Conservation (phyloP, 106 monocot species). For the Posidonia australis region DNA sequence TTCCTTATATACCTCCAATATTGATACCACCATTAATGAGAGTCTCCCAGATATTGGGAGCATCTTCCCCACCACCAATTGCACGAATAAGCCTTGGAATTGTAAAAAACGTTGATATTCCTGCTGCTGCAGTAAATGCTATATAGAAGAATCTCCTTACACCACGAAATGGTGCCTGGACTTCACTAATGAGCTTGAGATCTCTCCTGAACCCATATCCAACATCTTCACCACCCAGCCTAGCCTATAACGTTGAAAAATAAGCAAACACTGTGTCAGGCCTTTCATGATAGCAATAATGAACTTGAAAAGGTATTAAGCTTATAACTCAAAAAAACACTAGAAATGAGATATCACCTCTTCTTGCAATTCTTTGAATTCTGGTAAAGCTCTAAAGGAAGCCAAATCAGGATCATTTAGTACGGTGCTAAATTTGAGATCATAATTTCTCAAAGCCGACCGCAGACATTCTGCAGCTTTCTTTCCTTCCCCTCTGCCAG, state of each 20-base stretch:
- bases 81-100: constrained; percentile 77
- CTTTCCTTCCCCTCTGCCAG: constrained; percentile 72
- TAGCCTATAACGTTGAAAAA: constrained; percentile 44
- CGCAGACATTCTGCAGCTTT: constrained; percentile 75
- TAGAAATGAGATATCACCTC: constrained; percentile 44
- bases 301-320: background rate
- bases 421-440: constrained; percentile 84
- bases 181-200: constrained; percentile 96
- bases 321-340: background rate
- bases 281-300: background rate
- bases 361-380: constrained; percentile 92
- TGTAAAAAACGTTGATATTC: constrained; percentile 82
- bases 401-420: constrained; percentile 97
- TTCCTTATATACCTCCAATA: constrained; percentile 73
- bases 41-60: constrained; percentile 73
- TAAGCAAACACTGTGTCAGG: constrained; percentile 1
- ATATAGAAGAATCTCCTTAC: constrained; percentile 97
- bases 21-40: constrained; percentile 76
- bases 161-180: constrained; percentile 98
- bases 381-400: constrained; percentile 80
- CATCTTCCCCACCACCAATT: constrained; percentile 75
- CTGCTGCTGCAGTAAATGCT: constrained; percentile 79
- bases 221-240: constrained; percentile 73
- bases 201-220: constrained; percentile 97
- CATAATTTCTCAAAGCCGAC: constrained; percentile 78